Evolutionary conservation across 164 flowering plant species (phyloP), one percentile per base, ranked within the genome.

Genomic region (Santalum album): DNA sequence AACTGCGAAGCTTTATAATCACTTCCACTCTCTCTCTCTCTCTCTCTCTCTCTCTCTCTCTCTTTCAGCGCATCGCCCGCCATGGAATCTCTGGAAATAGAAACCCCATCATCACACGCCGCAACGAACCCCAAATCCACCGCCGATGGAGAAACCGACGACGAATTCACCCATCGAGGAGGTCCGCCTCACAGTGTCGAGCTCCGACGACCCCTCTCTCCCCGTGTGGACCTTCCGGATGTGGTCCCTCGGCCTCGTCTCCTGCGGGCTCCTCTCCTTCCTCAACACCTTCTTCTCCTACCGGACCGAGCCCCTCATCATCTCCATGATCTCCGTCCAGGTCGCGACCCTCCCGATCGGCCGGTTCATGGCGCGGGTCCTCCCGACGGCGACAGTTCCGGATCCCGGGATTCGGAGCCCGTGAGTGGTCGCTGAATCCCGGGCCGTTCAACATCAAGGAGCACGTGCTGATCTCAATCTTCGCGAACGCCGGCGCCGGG

Each of bases 381-480:
- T 91, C 7, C 98, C 98, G 4, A 75, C 38, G n/a, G 62, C 22
- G 51, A 58, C n/a, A 73, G 29, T 63, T 38, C 53, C 47, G 42
- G 6, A 11, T 81, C 7, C 32, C 82, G 20, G 86, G 92, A 0
- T 22, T 29, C 34, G 9, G n/a, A n/a, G n/a, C 34, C 9, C 6
- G 34, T 76, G 69, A 57, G 71, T 0, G 84, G 79, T 32, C 76
- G 65, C 38, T 61, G 86, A 91, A 88, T 27, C 96, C 98, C 14
- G 96, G 98, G 4, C 96, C 98, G 1, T 88, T 91, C 55, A 88
- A 91, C 58, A 74, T 91, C 38, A 91, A 91, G 73, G 98, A 91
- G 75, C 98, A 91, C 59, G 98, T 88, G n/a, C 81, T 91, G 44
- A 84, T 91, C 65, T 86, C 98, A 19, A 78, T 91, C 0, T 81